phyloP scores from a whole-genome alignment of 805 yeast genomes.

The Komagataella ulmi region DNA sequence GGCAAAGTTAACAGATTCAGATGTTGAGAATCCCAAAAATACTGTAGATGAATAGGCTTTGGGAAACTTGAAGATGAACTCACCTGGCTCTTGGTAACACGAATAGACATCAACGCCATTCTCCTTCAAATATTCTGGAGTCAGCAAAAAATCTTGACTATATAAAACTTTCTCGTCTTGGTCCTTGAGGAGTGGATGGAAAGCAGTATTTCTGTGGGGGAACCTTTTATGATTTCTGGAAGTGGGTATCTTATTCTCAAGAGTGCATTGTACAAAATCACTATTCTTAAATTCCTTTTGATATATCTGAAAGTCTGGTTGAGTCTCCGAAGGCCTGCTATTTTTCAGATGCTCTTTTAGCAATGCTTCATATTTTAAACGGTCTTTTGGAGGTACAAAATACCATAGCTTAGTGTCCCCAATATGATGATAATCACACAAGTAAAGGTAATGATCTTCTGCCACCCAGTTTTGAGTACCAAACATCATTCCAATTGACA shows the following conservation, averaged over 20 bases:
- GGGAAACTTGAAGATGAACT: constrained; percentile 45
- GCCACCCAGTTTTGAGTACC: constrained; percentile 42
- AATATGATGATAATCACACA: constrained; percentile 36
- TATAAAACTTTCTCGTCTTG: not conserved
- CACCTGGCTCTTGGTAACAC: constrained; percentile 48
- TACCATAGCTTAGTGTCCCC: constrained; percentile 52
- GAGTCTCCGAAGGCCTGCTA: constrained; percentile 7
- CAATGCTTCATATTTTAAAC: constrained; percentile 31
- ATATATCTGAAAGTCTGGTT: not conserved
- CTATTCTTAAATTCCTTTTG: not conserved
- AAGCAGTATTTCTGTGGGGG: constrained; percentile 14
- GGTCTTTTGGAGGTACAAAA: constrained; percentile 43
- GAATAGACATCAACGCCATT: constrained; percentile 34
- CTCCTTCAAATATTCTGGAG: constrained; percentile 33
- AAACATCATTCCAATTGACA: constrained; percentile 39
- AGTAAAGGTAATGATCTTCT: constrained; percentile 48
- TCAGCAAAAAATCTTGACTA: constrained; percentile 27
- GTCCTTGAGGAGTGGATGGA: constrained; percentile 13
- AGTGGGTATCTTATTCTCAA: constrained; percentile 11
- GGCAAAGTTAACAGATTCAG: constrained; percentile 47
- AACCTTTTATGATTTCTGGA: constrained; percentile 11
- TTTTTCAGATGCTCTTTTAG: not conserved
- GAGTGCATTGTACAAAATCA: constrained; percentile 2
- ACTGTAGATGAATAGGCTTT: constrained; percentile 34
- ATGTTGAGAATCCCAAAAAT: constrained; percentile 41